These are phyloP conservation scores for Isoetes taiwanensis DNA, from an alignment of 75 land plant genomes.

Conservation along the genomic window DNA sequence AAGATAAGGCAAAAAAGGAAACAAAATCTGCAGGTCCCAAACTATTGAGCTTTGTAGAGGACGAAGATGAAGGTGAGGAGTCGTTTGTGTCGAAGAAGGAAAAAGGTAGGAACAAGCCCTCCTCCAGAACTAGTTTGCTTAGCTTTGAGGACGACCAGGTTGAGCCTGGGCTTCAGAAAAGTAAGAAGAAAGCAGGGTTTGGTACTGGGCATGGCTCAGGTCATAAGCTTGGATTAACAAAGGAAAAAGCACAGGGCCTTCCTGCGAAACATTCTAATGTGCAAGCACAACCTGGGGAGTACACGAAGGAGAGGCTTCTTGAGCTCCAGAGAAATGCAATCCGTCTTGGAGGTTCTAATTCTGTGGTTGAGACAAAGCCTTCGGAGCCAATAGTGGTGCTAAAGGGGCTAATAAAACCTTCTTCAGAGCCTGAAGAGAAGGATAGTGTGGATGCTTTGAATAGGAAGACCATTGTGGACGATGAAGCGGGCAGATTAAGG, in stretches of 20 bases:
- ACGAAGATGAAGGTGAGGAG: conserved; percentile 35
- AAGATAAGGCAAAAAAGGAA: conserved; percentile 9
- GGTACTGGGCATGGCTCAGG: conserved; percentile 21
- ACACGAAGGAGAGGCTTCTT: conserved; percentile 69
- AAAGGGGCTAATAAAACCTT: conserved; percentile 72
- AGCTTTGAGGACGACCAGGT: conserved; percentile 22
- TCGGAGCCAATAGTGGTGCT: conserved; percentile 68
- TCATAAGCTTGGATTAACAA: conserved; percentile 6
- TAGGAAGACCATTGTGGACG: conserved; percentile 6
- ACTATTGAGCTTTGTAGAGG: conserved; percentile 78
- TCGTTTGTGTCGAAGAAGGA: conserved; percentile 9
- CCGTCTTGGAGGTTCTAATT: conserved; percentile 43
- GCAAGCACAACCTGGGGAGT: conserved; percentile 81
- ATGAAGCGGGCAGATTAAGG: not conserved
- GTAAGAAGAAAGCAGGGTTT: conserved; percentile 22
- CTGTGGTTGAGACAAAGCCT: conserved; percentile 12
- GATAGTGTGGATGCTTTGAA: conserved; percentile 11
- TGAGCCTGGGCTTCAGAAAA: not conserved
- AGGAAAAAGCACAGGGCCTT: conserved; percentile 11
- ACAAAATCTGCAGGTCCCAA: conserved; percentile 17
- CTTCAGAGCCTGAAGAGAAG: not conserved
- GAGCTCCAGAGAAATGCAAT: conserved; percentile 89
- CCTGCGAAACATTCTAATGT: conserved; percentile 36
- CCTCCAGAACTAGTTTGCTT: conserved; percentile 12
- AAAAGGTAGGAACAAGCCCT: conserved; percentile 4